phyloP scores from a whole-genome alignment of 257 asterid genomes.

The Jasminum sambac region DNA sequence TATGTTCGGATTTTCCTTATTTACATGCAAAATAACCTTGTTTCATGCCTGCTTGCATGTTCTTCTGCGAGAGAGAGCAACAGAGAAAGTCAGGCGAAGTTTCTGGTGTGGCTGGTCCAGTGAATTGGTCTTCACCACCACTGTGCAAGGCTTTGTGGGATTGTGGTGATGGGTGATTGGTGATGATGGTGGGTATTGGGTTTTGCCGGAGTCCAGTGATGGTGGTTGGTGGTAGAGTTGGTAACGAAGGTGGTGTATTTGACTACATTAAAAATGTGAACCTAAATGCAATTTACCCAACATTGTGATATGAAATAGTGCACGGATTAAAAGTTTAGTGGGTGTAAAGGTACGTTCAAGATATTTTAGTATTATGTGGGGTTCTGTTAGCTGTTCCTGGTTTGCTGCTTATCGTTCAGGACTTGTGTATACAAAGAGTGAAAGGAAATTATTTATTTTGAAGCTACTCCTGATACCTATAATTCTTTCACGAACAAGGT shows the following conservation, averaged over 20 bases:
- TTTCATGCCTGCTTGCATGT: neutral
- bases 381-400: neutral
- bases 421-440: neutral
- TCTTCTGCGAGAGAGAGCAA: neutral
- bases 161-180: too few species aligned
- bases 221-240: too few species aligned
- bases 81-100: constrained; percentile 52
- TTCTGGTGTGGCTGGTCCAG: constrained; percentile 87
- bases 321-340: too few species aligned
- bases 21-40: neutral
- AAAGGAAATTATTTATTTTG: neutral
- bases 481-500: neutral
- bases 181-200: too few species aligned
- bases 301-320: too few species aligned
- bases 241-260: too few species aligned
- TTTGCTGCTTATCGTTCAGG: neutral
- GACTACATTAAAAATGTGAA: too few species aligned
- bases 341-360: too few species aligned
- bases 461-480: neutral
- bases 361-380: neutral
- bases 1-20: neutral
- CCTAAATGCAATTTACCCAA: too few species aligned
- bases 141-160: too few species aligned
- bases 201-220: too few species aligned
- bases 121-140: constrained; percentile 37